phyloP scores from a whole-genome alignment of 2,329 filamentous ascomycete species.

The Emergomyces orientalis region DNA sequence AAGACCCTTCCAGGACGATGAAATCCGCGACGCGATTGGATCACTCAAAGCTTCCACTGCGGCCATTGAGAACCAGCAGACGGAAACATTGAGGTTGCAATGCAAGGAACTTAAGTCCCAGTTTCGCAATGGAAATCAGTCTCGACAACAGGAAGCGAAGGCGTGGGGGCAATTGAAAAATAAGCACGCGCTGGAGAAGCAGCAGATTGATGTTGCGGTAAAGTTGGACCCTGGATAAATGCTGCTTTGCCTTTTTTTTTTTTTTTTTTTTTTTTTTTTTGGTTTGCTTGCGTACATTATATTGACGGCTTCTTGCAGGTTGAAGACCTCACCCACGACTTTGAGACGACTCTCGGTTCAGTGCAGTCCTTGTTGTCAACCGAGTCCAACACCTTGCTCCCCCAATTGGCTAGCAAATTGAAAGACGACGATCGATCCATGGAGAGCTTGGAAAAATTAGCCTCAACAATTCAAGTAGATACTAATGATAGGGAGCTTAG shows the following conservation, averaged over 20 bases:
- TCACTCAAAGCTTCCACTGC: slow-evolving; percentile 31
- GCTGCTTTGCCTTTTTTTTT: not conserved
- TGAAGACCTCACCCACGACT: slow-evolving; percentile 27
- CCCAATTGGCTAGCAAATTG: slow-evolving; percentile 25
- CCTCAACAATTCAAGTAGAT: slow-evolving; percentile 22
- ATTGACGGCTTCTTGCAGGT: slow-evolving; percentile 21
- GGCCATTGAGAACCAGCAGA: slow-evolving; percentile 28
- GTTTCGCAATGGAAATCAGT: slow-evolving; percentile 18
- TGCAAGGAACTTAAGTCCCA: slow-evolving; percentile 24
- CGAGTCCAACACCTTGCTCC: slow-evolving; percentile 29
- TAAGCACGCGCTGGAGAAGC: slow-evolving; percentile 29
- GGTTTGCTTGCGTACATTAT: slow-evolving; percentile 8
- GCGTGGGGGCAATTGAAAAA: slow-evolving; percentile 25
- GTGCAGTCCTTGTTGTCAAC: slow-evolving; percentile 25
- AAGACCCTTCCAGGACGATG: slow-evolving; percentile 32
- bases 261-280: too few species aligned
- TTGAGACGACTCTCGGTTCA: slow-evolving; percentile 25
- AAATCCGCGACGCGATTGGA: slow-evolving; percentile 29
- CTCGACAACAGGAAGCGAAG: slow-evolving; percentile 20
- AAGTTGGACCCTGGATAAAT: not conserved
- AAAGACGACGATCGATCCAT: slow-evolving; percentile 32
- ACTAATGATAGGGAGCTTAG: slow-evolving; percentile 23
- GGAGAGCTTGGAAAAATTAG: slow-evolving; percentile 23
- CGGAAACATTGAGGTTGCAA: slow-evolving; percentile 25
- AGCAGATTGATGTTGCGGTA: slow-evolving; percentile 29